Evolutionary conservation across 208 protist species (phyloP).

Genomic region (Naegleria lovaniensis): DNA sequence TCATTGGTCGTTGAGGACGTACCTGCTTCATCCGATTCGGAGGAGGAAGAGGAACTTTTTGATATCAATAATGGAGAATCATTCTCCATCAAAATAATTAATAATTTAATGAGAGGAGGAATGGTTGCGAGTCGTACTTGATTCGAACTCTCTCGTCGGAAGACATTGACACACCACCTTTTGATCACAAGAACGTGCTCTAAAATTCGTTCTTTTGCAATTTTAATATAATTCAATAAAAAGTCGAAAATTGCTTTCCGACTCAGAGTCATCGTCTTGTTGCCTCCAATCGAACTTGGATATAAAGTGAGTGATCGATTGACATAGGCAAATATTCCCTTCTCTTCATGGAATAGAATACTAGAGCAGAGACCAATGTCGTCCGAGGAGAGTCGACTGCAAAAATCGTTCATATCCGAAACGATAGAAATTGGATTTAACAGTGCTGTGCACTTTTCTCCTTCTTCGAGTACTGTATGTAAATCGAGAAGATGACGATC

Average conservation of each 20-base stretch:
- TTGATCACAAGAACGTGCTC: background rate
- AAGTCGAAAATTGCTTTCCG: constrained; percentile 11
- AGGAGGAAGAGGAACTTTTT: background rate
- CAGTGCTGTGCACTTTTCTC: background rate
- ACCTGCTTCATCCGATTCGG: no score
- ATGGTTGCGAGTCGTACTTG: background rate
- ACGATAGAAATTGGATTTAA: background rate
- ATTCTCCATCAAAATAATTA: background rate
- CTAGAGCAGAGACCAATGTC: background rate
- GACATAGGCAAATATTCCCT: background rate
- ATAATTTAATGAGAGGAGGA: background rate
- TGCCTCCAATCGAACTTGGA: background rate
- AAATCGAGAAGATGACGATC: background rate
- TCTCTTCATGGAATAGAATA: background rate
- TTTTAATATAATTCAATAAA: background rate
- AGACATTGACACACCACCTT: background rate
- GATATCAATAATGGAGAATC: background rate
- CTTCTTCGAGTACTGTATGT: background rate
- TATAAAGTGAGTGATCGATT: background rate
- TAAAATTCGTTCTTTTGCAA: background rate
- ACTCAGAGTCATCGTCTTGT: background rate
- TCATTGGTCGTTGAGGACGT: no score
- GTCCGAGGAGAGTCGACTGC: background rate
- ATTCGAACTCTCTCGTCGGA: background rate
- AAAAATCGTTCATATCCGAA: constrained; percentile 8